phyloP scores from a whole-genome alignment of 345 rosid genomes.

The Bruguiera parviflora region DNA sequence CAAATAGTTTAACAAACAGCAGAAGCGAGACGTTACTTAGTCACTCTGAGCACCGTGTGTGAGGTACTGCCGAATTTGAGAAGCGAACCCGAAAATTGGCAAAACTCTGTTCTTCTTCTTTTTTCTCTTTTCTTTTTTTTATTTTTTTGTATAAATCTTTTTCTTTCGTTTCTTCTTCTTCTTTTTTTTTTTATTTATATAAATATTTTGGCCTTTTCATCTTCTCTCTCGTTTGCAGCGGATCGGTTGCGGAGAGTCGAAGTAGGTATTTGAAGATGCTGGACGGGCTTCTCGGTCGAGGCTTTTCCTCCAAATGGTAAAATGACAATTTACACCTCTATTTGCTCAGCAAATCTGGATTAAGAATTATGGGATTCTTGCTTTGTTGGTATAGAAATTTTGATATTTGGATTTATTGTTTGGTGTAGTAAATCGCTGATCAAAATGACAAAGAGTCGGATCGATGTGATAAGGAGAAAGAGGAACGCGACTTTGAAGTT shows the following conservation, averaged over 20 bases:
- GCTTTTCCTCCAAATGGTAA: slow-evolving; percentile 74
- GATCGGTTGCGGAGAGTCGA: background rate
- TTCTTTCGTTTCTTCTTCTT: no score
- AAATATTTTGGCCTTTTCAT: no score
- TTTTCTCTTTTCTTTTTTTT: no score
- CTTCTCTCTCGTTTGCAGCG: background rate
- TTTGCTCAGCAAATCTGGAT: background rate
- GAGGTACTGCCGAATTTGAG: no score
- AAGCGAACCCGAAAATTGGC: no score
- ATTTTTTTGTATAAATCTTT: no score
- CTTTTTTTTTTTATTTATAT: no score
- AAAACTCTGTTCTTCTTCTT: no score
- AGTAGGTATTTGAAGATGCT: slow-evolving; percentile 51
- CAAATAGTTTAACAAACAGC: background rate
- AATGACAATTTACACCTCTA: no score
- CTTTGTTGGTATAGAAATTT: background rate
- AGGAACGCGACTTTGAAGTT: slow-evolving; percentile 79
- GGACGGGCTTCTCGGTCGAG: slow-evolving; percentile 81
- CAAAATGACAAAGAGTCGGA: slow-evolving; percentile 68
- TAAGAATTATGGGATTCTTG: background rate
- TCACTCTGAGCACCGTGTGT: no score
- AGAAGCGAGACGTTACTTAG: no score
- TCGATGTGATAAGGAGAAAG: slow-evolving; percentile 83
- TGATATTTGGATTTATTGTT: slow-evolving; percentile 11
- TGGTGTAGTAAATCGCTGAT: slow-evolving; percentile 71